Evolutionary conservation across 352 stramenopile genomes (phyloP).

Genomic region (Pythium rhizo-oryzae): DNA sequence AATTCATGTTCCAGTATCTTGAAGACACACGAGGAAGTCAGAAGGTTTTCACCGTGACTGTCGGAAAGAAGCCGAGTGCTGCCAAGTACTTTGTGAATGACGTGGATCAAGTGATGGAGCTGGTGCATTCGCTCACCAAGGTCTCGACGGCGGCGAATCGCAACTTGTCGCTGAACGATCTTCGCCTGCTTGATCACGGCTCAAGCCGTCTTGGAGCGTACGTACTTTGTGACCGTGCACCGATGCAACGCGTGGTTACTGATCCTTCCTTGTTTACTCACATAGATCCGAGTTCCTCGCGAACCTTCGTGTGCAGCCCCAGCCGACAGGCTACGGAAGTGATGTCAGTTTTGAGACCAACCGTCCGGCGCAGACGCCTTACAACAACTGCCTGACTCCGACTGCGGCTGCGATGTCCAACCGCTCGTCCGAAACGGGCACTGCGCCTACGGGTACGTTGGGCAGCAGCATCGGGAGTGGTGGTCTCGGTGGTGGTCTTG

Average conservation of each 20-base stretch:
- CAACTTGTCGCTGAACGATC: conserved; percentile 86
- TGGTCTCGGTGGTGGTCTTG: conserved; percentile 14
- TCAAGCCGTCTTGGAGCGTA: conserved; percentile 50
- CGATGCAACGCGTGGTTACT: not conserved
- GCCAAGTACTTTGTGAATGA: conserved; percentile 99
- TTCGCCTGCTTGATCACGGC: conserved; percentile 64
- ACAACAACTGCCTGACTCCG: conserved; percentile 26
- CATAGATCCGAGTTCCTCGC: conserved; percentile 39
- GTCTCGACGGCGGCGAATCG: conserved; percentile 83
- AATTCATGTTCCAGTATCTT: conserved; percentile 97
- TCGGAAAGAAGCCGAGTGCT: conserved; percentile 98
- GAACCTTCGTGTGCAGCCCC: conserved; percentile 22
- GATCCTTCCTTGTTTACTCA: conserved; percentile 8
- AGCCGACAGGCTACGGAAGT: conserved; percentile 17
- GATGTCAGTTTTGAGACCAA: conserved; percentile 29
- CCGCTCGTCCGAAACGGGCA: conserved; percentile 15
- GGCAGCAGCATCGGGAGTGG: not conserved
- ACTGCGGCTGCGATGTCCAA: conserved; percentile 20
- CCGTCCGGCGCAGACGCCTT: conserved; percentile 6
- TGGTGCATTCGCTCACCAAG: conserved; percentile 89
- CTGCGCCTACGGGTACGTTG: conserved; percentile 12
- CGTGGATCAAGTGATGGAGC: conserved; percentile 95
- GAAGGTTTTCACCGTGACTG: conserved; percentile 95
- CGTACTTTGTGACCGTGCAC: conserved; percentile 14
- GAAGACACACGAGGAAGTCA: conserved; percentile 64